Evolutionary conservation across 768 basidiomycete species (phyloP), one percentile per base, ranked within the genome.

Genomic region (Podaxis rugospora): DNA sequence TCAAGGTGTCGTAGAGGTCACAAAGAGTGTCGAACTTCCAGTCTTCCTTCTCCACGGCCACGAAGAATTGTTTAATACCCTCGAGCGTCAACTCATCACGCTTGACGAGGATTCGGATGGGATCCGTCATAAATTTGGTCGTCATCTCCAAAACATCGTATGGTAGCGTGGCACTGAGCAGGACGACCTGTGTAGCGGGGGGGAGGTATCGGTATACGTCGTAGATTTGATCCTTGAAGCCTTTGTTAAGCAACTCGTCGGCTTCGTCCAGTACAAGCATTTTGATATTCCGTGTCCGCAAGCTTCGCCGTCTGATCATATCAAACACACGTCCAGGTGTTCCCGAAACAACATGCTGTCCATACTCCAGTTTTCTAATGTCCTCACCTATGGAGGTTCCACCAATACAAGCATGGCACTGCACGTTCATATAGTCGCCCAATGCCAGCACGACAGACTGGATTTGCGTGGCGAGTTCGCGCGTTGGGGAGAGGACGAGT

Each of bases 21-120:
- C 92, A 97, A 35, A 99, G 82, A 0, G 95, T 98, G 76, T 98
- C 95, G 70, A 97, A 95, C 72, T 99, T 99, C 95, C 95, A 98
- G 71, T 99, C 96, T 75, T 99, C 96, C 78, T 98, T 97, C 77
- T 98, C 96, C 59, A 99, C 96, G 50, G 95, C 96, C 54, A 99
- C 93, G 80, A 95, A 95, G 78, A 95, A 95, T 72, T 96, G 93
- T 69, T 95, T 95, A 78, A 95, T 95, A 7, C 91, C 91, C 70
- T 99, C 96, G 59, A 98, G 82, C 55, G 96, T 97, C 82, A 98
- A 83, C 76, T 99, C 96, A 70, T 98, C 95, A 89, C 95, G 93
- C 82, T 98, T 97, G 75, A 98, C 95, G 67, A 98, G 88, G 68
- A 99, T 97, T 50, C 94, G 91, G 71, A 98, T 94, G 36, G 96